Evolutionary conservation across 2,329 filamentous ascomycete species (phyloP).

Genomic region (Apiospora aurea): DNA sequence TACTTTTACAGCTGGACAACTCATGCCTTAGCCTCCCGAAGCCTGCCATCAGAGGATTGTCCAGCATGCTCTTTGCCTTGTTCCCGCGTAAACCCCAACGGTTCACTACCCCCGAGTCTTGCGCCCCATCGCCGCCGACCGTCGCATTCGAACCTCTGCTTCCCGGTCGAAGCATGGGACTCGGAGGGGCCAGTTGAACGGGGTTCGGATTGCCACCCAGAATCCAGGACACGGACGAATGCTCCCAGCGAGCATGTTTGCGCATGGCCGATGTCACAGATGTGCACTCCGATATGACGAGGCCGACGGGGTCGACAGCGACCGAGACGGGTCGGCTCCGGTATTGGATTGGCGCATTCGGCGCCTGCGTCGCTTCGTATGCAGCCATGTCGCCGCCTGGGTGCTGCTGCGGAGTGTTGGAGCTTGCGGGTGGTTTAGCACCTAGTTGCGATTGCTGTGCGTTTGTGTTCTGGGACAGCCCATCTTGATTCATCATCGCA

Average conservation of each 20-base stretch:
- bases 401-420: conserved; percentile 34
- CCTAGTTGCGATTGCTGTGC: conserved; percentile 38
- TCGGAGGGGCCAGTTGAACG: conserved; percentile 59
- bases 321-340: conserved; percentile 73
- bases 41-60: conserved; percentile 94
- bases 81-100: conserved; percentile 94
- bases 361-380: conserved; percentile 35
- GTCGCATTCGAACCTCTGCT: conserved; percentile 50
- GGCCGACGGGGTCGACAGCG: conserved; percentile 86
- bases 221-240: conserved; percentile 95
- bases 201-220: conserved; percentile 77
- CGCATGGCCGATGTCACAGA: conserved; percentile 98
- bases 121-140: conserved; percentile 47
- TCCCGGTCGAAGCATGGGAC: conserved; percentile 48
- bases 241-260: conserved; percentile 94
- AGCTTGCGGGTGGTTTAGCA: conserved; percentile 36
- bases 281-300: conserved; percentile 98
- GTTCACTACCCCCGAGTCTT: conserved; percentile 72
- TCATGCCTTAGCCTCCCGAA: conserved; percentile 91
- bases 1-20: conserved; percentile 83
- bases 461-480: conserved; percentile 35
- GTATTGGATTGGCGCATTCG: conserved; percentile 59
- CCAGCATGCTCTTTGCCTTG: conserved; percentile 96
- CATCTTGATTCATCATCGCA: conserved; percentile 48
- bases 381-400: conserved; percentile 29